Base-by-base conservation (phyloP, 768 basidiomycete genomes). In the Boletus rubropictus region DNA sequence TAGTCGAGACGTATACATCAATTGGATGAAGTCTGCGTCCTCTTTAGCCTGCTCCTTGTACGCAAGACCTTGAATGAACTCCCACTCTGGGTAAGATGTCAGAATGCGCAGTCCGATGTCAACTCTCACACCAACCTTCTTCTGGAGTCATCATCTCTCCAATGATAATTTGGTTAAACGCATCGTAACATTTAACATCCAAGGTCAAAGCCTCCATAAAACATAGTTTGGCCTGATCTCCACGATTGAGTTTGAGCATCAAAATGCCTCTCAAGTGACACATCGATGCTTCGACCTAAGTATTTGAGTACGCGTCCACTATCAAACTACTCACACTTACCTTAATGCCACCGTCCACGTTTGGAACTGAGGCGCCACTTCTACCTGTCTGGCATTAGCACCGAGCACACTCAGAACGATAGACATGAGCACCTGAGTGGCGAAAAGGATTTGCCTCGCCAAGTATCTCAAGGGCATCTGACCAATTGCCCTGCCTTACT, bases 171-270 rank as follows among this genome's bases (percentile, higher is more conserved):
- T 92, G 87, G 50, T 89, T 84, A 60, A 96, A 97, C 2, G 92
- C 85, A 54, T 98, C 96, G 58, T 91, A 98, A 65, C 95, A 98
- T 67, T 96, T 96, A 28, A 97, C 90, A 55, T 99, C 96, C 18
- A 97, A 74, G 2, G 86, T 79, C 18, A 99, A 75, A 1, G 96
- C 94, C 60, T 99, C 95, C 82, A 96, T 86, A 60, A 97, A 96
- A 56, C 89, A 91, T 42, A 88, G 76, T 63, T 98, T 98, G 1
- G 96, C 96, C 57, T 87, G 80, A 42, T 92, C 86, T 18, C 84
- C 83, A 10, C 92, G 85, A 57, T 91, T 93, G 14, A 97, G 75
- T 61, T 96, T 94, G 44, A 94, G 83, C 82, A 97, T 95, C 17
- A 99, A 75, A 20, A 96, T 69, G 11, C 94, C 96, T 45, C 96